Evolutionary conservation across 225 moss, liverwort and hornwort species (phyloP).

Genomic region (Asterella californica): DNA sequence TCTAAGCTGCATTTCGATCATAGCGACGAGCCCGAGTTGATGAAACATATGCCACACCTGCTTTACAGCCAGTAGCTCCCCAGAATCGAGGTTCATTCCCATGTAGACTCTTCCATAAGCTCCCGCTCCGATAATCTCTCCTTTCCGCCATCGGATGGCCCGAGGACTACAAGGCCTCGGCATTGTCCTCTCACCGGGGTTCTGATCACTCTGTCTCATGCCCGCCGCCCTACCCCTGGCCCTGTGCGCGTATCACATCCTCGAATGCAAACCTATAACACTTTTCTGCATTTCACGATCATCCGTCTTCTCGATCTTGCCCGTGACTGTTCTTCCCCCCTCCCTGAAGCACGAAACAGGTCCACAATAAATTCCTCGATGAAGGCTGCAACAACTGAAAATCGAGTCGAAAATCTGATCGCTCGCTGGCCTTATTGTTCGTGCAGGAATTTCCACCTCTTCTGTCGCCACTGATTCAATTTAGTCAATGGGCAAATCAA

Average conservation of each 20-base stretch:
- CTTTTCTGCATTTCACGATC: not conserved
- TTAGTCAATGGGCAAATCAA: not conserved
- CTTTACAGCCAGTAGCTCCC: slow-evolving; percentile 94
- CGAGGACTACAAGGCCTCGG: slow-evolving; percentile 68
- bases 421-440: not conserved
- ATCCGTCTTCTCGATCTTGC: not conserved
- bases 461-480: not conserved
- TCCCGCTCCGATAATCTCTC: slow-evolving; percentile 92
- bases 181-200: slow-evolving; percentile 18
- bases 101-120: slow-evolving; percentile 98
- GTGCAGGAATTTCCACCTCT: not conserved
- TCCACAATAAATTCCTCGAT: no score
- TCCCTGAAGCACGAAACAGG: no score
- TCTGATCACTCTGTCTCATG: slow-evolving; percentile 9
- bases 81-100: slow-evolving; percentile 96
- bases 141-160: slow-evolving; percentile 96
- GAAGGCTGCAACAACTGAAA: no score
- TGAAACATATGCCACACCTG: slow-evolving; percentile 47
- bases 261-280: not conserved
- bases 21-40: no score
- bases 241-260: slow-evolving; percentile 7
- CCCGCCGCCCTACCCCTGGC: not conserved
- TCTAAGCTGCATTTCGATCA: no score
- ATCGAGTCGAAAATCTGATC: not conserved
- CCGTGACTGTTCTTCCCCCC: not conserved